A percentile compares a stretch with the other conserved stretches of the same genome.
Conservation (phyloP, 176 grass and related monocot genomes). For the Otatea glauca region DNA sequence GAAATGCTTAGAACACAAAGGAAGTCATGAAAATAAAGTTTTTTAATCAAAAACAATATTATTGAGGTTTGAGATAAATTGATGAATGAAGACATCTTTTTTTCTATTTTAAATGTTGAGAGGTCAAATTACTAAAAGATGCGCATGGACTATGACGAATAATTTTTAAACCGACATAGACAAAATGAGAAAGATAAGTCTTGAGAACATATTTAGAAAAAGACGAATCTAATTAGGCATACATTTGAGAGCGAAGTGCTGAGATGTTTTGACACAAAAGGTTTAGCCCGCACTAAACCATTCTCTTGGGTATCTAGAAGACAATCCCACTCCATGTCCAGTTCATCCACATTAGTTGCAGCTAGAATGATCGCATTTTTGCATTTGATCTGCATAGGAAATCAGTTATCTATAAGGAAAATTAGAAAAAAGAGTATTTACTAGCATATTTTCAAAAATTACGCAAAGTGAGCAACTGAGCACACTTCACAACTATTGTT, state of each 20-base stretch:
- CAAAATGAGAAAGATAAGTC: slow-evolving; percentile 34
- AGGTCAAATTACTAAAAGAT: slow-evolving; percentile 18
- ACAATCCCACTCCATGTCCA: slow-evolving; percentile 86
- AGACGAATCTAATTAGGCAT: slow-evolving; percentile 38
- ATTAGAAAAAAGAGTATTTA: slow-evolving; percentile 13
- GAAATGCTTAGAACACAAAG: slow-evolving; percentile 3
- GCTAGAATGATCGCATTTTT: slow-evolving; percentile 84
- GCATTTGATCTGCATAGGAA: slow-evolving; percentile 91
- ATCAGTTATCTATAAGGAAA: slow-evolving; percentile 31
- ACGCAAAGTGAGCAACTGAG: background rate
- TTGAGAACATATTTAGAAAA: slow-evolving; percentile 10
- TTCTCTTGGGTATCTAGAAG: slow-evolving; percentile 71
- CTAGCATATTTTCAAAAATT: background rate
- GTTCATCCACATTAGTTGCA: slow-evolving; percentile 86
- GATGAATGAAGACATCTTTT: background rate
- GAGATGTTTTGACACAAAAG: slow-evolving; percentile 78
- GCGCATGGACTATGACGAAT: slow-evolving; percentile 5
- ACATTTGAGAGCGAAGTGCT: slow-evolving; percentile 74
- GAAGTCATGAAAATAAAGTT: background rate
- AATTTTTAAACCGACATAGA: slow-evolving; percentile 26
- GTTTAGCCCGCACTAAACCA: slow-evolving; percentile 53
- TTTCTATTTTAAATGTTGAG: slow-evolving; percentile 35
- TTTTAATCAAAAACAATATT: slow-evolving; percentile 7
- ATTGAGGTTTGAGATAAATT: background rate
- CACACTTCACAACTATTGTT: slow-evolving; percentile 1